Base-by-base conservation (phyloP, 2,329 filamentous ascomycete genomes). In the Gyromitra esculenta region DNA sequence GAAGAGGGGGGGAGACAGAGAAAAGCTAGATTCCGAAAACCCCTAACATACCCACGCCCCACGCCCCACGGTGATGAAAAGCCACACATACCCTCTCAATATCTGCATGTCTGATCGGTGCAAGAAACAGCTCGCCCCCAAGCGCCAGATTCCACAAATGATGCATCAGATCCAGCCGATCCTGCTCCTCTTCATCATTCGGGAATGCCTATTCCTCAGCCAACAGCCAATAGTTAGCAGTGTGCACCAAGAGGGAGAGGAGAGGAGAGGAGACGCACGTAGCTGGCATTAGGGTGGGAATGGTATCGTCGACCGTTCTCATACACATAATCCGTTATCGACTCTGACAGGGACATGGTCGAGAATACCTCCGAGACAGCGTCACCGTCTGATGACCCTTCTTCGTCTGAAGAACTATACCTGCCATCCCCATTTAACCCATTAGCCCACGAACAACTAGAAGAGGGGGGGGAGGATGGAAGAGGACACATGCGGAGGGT, bases 101-200 rank as follows among this genome's bases (percentile, higher is more conserved):
- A 21, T 77, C 41, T 15, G 48, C 63, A 21, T 70, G 57, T 5
- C 82, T 79, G 11, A 87, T 80, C 2, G 87, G 86, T 5, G 86
- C 84, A 13, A 85, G 82, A 79, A 84, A 84, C 4, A 87, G 83
- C 52, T 83, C 83, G 63, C 85, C 85, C 45, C 83, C 82, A 54
- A 85, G 83, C 0, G 85, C 82, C 73, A 89, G 85, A 52, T 86
- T 85, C 56, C 88, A 83, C 67, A 85, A 80, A 73, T 85, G 84
- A 80, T 88, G 87, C 80, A 87, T 88, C 84, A 89, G 85, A 66
- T 89, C 87, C 79, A 88, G 86, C 48, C 87, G 83, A 78, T 89
- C 87, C 80, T 89, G 87, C 82, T 90, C 57, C 35, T 45, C 48
- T 18, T 77, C 75, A 50, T 77, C 75, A 13, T 77, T 77, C 21